A percentile compares a stretch with the other conserved stretches of the same genome.
Conservation (phyloP, 495 filamentous ascomycete species). For the Bathelium albidoporum region DNA sequence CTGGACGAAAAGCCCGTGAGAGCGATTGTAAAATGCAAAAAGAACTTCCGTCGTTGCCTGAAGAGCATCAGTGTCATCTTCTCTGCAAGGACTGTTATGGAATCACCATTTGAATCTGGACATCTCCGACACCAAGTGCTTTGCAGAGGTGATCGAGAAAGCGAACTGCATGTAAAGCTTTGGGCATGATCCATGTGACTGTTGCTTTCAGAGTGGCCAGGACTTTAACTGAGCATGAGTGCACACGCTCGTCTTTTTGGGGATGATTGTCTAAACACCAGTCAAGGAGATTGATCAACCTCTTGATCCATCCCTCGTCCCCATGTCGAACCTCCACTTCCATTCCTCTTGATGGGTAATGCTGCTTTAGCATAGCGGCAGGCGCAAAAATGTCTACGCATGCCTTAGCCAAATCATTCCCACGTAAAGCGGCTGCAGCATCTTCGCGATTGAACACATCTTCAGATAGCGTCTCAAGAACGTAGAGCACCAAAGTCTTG, state of each 20-base stretch:
- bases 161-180: constrained; percentile 58
- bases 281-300: constrained; percentile 63
- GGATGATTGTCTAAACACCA: constrained; percentile 47
- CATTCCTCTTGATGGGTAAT: constrained; percentile 57
- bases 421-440: constrained; percentile 67
- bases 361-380: constrained; percentile 56
- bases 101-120: constrained; percentile 66
- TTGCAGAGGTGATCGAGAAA: constrained; percentile 63
- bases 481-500: constrained; percentile 68
- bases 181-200: constrained; percentile 75
- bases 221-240: constrained; percentile 59
- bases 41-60: constrained; percentile 77
- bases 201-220: constrained; percentile 65
- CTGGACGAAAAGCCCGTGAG: constrained; percentile 44
- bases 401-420: constrained; percentile 71
- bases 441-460: constrained; percentile 90
- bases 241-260: constrained; percentile 51
- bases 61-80: constrained; percentile 24
- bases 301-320: constrained; percentile 74
- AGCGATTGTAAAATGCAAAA: constrained; percentile 66
- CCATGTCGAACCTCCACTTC: constrained; percentile 57
- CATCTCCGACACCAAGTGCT: constrained; percentile 60
- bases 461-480: constrained; percentile 89
- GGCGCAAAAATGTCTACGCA: constrained; percentile 91
- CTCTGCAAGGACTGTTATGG: constrained; percentile 9